Conservation (phyloP, 306 rosid species). For the Castanea mollissima region DNA sequence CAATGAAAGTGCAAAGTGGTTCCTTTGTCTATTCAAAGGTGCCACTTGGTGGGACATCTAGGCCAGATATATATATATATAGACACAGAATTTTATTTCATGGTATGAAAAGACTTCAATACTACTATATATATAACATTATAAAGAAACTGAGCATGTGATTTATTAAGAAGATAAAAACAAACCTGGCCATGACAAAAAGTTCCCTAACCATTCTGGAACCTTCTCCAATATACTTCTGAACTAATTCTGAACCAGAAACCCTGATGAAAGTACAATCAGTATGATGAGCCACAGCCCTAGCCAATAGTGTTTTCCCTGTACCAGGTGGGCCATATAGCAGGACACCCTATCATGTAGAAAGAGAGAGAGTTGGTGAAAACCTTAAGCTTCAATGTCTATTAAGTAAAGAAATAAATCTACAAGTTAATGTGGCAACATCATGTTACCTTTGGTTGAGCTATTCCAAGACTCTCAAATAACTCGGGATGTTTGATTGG, state of each 20-base stretch:
- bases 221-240: slow-evolving; percentile 99
- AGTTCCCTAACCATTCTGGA: slow-evolving; percentile 99
- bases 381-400: neutral
- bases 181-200: slow-evolving; percentile 98
- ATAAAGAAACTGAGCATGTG: neutral
- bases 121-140: neutral
- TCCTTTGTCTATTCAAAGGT: neutral
- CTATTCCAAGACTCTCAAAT: slow-evolving; percentile 99
- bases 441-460: slow-evolving; percentile 88
- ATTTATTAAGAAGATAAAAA: slow-evolving; percentile 14
- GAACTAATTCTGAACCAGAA: slow-evolving; percentile 96
- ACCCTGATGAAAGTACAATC: slow-evolving; percentile 99
- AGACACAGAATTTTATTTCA: neutral
- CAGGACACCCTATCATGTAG: slow-evolving; percentile 67
- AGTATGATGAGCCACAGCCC: slow-evolving; percentile 99
- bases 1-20: neutral
- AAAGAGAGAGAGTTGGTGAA: slow-evolving; percentile 1
- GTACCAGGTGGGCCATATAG: slow-evolving; percentile 99
- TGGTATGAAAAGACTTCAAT: neutral
- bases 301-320: slow-evolving; percentile 94
- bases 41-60: neutral
- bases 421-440: neutral
- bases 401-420: neutral
- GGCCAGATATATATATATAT: neutral
- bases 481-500: slow-evolving; percentile 98